Percentiles rank a stretch among this genome's conserved stretches.
These are phyloP conservation scores for Chaetomium cochliodes DNA, from an alignment of 495 filamentous ascomycete genomes.

Conservation along the genomic window DNA sequence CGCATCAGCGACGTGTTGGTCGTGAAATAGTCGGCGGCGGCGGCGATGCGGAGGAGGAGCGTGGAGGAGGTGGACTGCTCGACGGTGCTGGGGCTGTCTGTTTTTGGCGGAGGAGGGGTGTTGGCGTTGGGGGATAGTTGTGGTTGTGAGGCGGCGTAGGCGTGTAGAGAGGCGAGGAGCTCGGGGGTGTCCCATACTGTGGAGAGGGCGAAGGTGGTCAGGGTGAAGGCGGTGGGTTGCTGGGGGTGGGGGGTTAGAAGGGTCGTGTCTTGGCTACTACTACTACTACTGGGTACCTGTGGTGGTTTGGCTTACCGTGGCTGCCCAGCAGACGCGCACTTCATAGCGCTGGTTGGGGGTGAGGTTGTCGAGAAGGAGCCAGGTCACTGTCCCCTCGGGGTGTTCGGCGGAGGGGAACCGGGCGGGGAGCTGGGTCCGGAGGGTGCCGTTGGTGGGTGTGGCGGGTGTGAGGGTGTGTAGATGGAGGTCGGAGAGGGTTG, in stretches of 20 bases:
- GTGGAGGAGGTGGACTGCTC: too few relatives aligned
- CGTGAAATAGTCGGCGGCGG: constrained; percentile 82
- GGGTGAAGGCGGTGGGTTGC: constrained; percentile 84
- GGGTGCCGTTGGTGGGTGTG: constrained; percentile 45
- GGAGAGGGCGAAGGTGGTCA: constrained; percentile 61
- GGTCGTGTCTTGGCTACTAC: background rate
- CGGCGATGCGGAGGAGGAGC: constrained; percentile 73
- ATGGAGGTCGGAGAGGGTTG: constrained; percentile 62
- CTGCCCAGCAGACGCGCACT: constrained; percentile 89
- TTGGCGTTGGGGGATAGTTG: constrained; percentile 9
- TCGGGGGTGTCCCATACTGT: constrained; percentile 58
- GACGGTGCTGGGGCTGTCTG: too few relatives aligned
- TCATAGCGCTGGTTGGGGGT: constrained; percentile 77
- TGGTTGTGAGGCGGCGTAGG: constrained; percentile 58
- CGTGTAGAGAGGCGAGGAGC: constrained; percentile 62
- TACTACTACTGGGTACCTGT: too few relatives aligned
- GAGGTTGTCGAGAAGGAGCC: constrained; percentile 81
- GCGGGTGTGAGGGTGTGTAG: constrained; percentile 60
- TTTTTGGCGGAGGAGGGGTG: background rate
- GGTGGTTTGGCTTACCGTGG: constrained; percentile 62
- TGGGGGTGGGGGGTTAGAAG: constrained; percentile 37
- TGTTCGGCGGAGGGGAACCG: constrained; percentile 59
- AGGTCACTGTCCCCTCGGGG: constrained; percentile 65
- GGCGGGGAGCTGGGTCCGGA: constrained; percentile 62
- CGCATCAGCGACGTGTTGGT: constrained; percentile 71